A percentile compares a stretch with the other conserved stretches of the same genome.
Conservation (phyloP, 768 basidiomycete genomes). For the Leucocoprinus sp. region DNA sequence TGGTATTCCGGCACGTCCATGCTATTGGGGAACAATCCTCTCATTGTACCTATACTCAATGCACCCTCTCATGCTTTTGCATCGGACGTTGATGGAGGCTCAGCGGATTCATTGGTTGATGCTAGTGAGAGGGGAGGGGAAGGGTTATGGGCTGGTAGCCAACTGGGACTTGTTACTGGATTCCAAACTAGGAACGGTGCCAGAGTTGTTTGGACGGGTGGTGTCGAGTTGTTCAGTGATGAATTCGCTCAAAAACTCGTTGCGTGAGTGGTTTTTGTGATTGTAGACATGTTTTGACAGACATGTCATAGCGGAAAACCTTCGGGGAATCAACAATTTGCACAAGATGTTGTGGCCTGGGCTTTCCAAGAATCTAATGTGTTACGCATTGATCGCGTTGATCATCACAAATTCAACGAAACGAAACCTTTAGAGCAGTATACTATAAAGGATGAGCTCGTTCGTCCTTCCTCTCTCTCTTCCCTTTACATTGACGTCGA, state of each 20-base stretch:
- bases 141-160: slow-evolving; percentile 75
- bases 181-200: slow-evolving; percentile 81
- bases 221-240: slow-evolving; percentile 74
- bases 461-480: slow-evolving; percentile 24
- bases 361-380: slow-evolving; percentile 83
- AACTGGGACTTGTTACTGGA: slow-evolving; percentile 72
- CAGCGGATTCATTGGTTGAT: slow-evolving; percentile 59
- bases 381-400: slow-evolving; percentile 65
- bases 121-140: slow-evolving; percentile 70
- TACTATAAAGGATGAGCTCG: slow-evolving; percentile 80
- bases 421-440: slow-evolving; percentile 63
- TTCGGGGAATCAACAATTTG: slow-evolving; percentile 72
- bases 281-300: background rate
- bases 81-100: slow-evolving; percentile 56
- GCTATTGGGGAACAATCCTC: slow-evolving; percentile 63
- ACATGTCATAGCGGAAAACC: slow-evolving; percentile 36
- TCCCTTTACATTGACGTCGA: background rate
- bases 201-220: slow-evolving; percentile 75
- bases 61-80: slow-evolving; percentile 75
- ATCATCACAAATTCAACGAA: slow-evolving; percentile 65
- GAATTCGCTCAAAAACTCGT: slow-evolving; percentile 57
- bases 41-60: slow-evolving; percentile 72
- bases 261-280: slow-evolving; percentile 35
- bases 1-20: slow-evolving; percentile 74
- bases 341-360: slow-evolving; percentile 75